A percentile compares a stretch with the other conserved stretches of the same genome.
Evolutionary conservation across 495 filamentous ascomycete species (phyloP).

Genomic region (Penicillium coprophilum): DNA sequence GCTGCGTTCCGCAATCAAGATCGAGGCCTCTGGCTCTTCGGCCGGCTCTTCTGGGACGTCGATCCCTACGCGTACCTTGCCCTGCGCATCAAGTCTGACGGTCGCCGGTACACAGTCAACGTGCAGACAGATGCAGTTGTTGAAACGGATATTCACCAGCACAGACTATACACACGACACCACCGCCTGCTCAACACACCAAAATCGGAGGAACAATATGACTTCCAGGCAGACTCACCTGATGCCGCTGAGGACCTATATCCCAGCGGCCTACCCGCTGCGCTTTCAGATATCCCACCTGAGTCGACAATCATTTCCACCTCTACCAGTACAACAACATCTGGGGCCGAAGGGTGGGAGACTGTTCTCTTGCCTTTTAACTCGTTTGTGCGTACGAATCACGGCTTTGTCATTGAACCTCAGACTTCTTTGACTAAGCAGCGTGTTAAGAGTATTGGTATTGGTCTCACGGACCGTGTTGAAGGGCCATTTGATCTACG

Average conservation of each 20-base stretch:
- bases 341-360: constrained; percentile 80
- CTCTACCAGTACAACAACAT: constrained; percentile 32
- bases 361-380: constrained; percentile 84
- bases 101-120: constrained; percentile 90
- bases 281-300: constrained; percentile 43
- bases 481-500: constrained; percentile 82
- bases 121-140: constrained; percentile 91
- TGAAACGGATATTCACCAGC: constrained; percentile 92
- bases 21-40: constrained; percentile 66
- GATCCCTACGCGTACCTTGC: constrained; percentile 87
- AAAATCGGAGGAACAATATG: neutral
- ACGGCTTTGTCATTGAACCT: constrained; percentile 86
- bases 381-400: constrained; percentile 92
- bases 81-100: constrained; percentile 87
- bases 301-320: constrained; percentile 42
- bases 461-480: constrained; percentile 84
- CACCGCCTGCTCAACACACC: constrained; percentile 33
- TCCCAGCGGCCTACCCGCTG: constrained; percentile 33
- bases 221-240: constrained; percentile 19
- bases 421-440: constrained; percentile 83
- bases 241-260: constrained; percentile 28
- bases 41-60: constrained; percentile 79
- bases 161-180: constrained; percentile 78
- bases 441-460: constrained; percentile 79
- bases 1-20: constrained; percentile 79